These are phyloP conservation scores for Myriosclerotinia scirpicola DNA, from an alignment of 2,329 filamentous ascomycete species.

Conservation along the genomic window DNA sequence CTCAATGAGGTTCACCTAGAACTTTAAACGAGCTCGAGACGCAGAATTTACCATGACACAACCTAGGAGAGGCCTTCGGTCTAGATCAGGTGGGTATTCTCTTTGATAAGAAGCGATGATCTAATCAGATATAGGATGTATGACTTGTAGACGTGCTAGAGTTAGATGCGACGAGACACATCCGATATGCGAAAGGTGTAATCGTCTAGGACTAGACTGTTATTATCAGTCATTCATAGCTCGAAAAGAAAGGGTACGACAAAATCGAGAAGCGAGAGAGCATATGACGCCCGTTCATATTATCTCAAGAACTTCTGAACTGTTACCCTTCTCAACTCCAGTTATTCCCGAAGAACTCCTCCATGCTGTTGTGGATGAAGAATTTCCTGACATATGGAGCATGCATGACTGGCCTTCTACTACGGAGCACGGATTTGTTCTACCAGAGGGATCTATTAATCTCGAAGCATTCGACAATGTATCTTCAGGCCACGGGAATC, in stretches of 20 bases:
- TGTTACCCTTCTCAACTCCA: background rate
- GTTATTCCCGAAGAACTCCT: background rate
- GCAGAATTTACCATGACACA: background rate
- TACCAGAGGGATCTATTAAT: background rate
- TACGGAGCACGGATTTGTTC: background rate
- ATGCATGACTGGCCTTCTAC: background rate
- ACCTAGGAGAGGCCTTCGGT: background rate
- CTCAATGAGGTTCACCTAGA: background rate
- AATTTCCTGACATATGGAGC: background rate
- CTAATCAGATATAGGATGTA: conserved; percentile 10
- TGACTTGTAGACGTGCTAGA: conserved; percentile 18
- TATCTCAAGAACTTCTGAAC: background rate
- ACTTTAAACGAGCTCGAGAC: background rate
- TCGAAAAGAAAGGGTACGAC: background rate
- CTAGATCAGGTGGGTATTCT: conserved; percentile 2
- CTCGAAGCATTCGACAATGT: background rate
- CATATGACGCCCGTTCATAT: background rate
- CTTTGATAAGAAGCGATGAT: background rate
- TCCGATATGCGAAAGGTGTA: conserved; percentile 16
- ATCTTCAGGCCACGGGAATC: background rate
- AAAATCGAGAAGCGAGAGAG: conserved; percentile 7
- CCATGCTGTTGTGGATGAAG: conserved; percentile 1
- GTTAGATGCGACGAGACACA: conserved; percentile 17
- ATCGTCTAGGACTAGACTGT: conserved; percentile 2
- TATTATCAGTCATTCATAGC: background rate